Base-by-base conservation (phyloP, 768 basidiomycete genomes). In the Coprinopsis marcescibilis region DNA sequence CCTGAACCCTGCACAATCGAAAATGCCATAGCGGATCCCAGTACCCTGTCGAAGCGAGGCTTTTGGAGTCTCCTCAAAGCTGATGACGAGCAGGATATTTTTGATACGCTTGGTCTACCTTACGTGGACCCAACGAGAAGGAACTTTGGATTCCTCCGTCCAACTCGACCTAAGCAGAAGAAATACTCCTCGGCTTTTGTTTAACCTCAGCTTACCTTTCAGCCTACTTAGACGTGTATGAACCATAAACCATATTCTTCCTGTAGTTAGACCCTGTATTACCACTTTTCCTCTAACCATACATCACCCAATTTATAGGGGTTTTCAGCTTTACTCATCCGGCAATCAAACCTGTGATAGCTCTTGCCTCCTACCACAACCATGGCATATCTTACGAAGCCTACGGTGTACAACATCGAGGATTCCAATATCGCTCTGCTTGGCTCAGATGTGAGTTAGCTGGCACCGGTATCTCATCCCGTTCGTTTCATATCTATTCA, bases 371-470 rank as follows among this genome's bases (percentile, higher is more conserved):
- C n/a, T n/a, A n/a, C 17, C 8, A 36, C 8, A 34, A 45, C 23
- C 14, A 65, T 65, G 74, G 68, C 70, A 3, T 65, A 70, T 54
- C 60, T 77, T 13, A 77, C 77, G 4, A 75, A 70, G 56, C 68
- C 70, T 3, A 65, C 70, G 2, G 56, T 59, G 20, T 83, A 80
- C 57, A 67, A 78, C 56, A 81, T 84, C 55, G 69, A 78, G 55
- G 78, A 82, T 54, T 75, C 77, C 1, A 81, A 82, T 54, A 81
- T 79, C 35, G 77, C 76, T 14, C 67, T 83, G 32, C 67, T 83
- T 7, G 81, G 80, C 37, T 79, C 78, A 36, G 78, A 82, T 59
- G 78, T 79, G 60, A 54, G 75, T 61, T n/a, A n/a, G n/a, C n/a
- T n/a, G n/a, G n/a, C n/a, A 15, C 20, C 38, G 14, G 15, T 26